Base-by-base conservation (phyloP, 2,329 filamentous ascomycete species). In the Zasmidium citrigriseum region DNA sequence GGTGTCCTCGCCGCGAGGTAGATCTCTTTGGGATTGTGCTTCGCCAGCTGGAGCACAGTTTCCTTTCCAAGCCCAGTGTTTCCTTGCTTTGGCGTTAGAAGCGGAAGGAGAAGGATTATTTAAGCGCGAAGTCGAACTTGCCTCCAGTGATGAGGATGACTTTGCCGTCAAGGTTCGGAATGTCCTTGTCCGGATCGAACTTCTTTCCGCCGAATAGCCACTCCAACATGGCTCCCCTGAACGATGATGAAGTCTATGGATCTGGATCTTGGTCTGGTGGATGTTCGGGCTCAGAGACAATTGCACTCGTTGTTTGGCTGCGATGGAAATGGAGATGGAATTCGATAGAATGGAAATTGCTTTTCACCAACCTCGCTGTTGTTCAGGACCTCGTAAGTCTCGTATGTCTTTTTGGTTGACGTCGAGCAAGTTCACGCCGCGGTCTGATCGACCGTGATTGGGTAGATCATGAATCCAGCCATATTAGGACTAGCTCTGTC, bases 61-160 rank as follows among this genome's bases (percentile, higher is more conserved):
- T 80, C 75, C 59, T 78, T 78, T 46, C 80, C 80, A 7, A 82
- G 70, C 12, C 80, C 80, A 14, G 72, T 69, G 54, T 80, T 82
- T 55, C 78, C 67, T 68, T 22, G 22, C 22, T 3, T 11, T 24
- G 47, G 7, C 29, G 44, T 46, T 51, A 46, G 22, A n/a, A 4
- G 14, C 7, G 27, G 34, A n/a, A 7, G 34, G 14, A n/a, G 16
- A 34, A 46, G 51, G 49, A 34, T 46, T 38, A 41, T 38, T 21
- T 1, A n/a, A n/a, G n/a, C n/a, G 25, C 14, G 29, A 23, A 20
- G 38, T 46, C 14, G 24, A 21, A 55, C 50, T 2, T 44, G 63
- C 64, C 64, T 49, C 67, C 67, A 1, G 67, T 70, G 38, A 70
- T 59, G 27, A 70, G 49, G 21, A 72, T 68, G 22, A 72, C 68